Evolutionary conservation across 2,329 filamentous ascomycete genomes (phyloP), one percentile per base, ranked within the genome.

Genomic region (Aureobasidium sp.): DNA sequence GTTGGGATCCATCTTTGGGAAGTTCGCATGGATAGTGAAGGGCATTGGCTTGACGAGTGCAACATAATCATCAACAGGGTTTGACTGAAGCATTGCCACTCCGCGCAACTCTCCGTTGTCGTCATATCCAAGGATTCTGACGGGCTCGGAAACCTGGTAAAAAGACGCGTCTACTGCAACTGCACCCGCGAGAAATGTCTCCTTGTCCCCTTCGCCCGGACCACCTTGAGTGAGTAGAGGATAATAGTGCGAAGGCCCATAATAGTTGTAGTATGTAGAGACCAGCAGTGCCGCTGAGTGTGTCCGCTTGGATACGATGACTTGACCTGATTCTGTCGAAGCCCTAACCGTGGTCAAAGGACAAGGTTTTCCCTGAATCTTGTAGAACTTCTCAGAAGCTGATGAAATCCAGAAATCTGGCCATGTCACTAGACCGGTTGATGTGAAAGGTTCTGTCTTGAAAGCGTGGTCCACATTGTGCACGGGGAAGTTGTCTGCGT

Each of bases 181-280:
- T 9, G 79, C 77, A 8, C 78, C 78, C 5, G 75, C 71, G 14
- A 78, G 67, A 64, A 81, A 81, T 0, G 78, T 81, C 65, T 81
- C 79, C 65, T 81, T 81, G 68, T 81, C 79, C 10, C 79, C 79
- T 66, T 80, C 74, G 13, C 79, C 79, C 0, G 75, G 70, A 9
- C 75, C 78, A 39, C 78, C 78, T 66, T 80, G 78, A 2, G 74
- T 77, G 6, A 79, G 70, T 0, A 81, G 67, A 0, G 74, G 72
- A 63, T 79, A 81, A 64, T 77, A 81, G 60, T 75, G 73, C 0
- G 70, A 66, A 8, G 78, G 76, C 0, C 77, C 77, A 68, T 75
- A 79, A 42, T 73, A 71, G 64, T 80, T 81, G 68, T 82, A 81
- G 66, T 81, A 81, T 3, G 74, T 71, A 5, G 77, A 73, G 3